Evolutionary conservation across 2,329 filamentous ascomycete species (phyloP).

Genomic region (Xylariaceae sp.): DNA sequence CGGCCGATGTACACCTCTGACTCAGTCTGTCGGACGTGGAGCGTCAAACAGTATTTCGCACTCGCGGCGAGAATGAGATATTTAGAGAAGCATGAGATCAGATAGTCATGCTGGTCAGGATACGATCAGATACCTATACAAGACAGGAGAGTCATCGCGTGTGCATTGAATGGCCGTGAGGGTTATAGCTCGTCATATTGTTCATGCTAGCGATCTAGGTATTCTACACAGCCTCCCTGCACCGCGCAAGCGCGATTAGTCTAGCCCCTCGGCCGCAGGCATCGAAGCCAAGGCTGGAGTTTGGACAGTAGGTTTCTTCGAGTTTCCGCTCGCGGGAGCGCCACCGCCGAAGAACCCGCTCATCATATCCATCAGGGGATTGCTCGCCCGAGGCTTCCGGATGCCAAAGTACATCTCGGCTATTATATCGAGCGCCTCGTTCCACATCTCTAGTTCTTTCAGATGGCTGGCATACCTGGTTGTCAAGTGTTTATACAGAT

Average conservation of each 20-base stretch:
- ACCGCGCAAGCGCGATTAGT: constrained; percentile 39
- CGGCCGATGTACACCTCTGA: too few species aligned
- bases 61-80: too few species aligned
- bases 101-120: too few species aligned
- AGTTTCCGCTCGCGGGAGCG: constrained; percentile 35
- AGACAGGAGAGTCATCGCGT: neutral
- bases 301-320: constrained; percentile 42
- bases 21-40: too few species aligned
- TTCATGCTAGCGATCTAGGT: constrained; percentile 12
- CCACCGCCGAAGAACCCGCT: constrained; percentile 82
- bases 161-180: neutral
- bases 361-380: constrained; percentile 98
- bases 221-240: constrained; percentile 8
- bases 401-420: constrained; percentile 98
- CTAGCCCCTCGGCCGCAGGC: constrained; percentile 56
- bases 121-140: neutral
- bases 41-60: too few species aligned
- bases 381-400: constrained; percentile 79
- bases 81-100: neutral
- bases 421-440: constrained; percentile 76
- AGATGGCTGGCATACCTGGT: constrained; percentile 77
- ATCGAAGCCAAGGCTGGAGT: constrained; percentile 45
- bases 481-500: constrained; percentile 76
- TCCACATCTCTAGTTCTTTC: constrained; percentile 73
- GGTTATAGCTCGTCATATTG: constrained; percentile 3